A percentile compares a stretch with the other conserved stretches of the same genome.
Evolutionary conservation across 1,139 yeast genomes (phyloP).

Genomic region (Suzukiozyma palmioleophila): DNA sequence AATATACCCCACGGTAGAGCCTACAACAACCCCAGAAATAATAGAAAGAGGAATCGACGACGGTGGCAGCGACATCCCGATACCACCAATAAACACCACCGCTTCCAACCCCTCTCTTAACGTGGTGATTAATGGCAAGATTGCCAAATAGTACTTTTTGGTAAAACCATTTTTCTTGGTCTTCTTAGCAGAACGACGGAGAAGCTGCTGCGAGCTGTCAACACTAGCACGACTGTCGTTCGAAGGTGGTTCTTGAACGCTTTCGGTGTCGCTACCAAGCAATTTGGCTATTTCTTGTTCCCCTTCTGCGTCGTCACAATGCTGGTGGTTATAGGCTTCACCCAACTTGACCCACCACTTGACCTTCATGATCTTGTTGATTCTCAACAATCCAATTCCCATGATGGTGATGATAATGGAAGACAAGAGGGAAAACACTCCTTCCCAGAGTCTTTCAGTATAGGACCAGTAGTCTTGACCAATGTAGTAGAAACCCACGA

Average conservation of each 20-base stretch:
- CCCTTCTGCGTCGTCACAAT: slow-evolving; percentile 13
- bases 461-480: slow-evolving; percentile 79
- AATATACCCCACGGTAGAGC: slow-evolving; percentile 30
- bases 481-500: slow-evolving; percentile 68
- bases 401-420: slow-evolving; percentile 77
- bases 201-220: slow-evolving; percentile 1
- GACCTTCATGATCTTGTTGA: slow-evolving; percentile 60
- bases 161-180: slow-evolving; percentile 13
- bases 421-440: slow-evolving; percentile 76
- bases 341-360: slow-evolving; percentile 49
- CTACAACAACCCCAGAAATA: slow-evolving; percentile 30
- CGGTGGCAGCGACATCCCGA: slow-evolving; percentile 39
- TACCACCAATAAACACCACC: slow-evolving; percentile 45
- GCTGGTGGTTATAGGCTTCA: slow-evolving; percentile 27
- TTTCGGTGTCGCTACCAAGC: slow-evolving; percentile 9
- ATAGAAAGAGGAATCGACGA: slow-evolving; percentile 39
- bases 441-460: slow-evolving; percentile 91
- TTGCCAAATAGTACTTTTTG: slow-evolving; percentile 34
- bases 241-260: background rate
- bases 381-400: slow-evolving; percentile 83
- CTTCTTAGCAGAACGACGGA: slow-evolving; percentile 2
- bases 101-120: slow-evolving; percentile 48
- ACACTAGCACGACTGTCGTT: background rate
- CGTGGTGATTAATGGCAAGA: slow-evolving; percentile 41
- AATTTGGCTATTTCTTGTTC: slow-evolving; percentile 14